Evolutionary conservation across 345 rosid species (phyloP), one percentile per base, ranked within the genome.

Genomic region (Leavenworthia alabamica): DNA sequence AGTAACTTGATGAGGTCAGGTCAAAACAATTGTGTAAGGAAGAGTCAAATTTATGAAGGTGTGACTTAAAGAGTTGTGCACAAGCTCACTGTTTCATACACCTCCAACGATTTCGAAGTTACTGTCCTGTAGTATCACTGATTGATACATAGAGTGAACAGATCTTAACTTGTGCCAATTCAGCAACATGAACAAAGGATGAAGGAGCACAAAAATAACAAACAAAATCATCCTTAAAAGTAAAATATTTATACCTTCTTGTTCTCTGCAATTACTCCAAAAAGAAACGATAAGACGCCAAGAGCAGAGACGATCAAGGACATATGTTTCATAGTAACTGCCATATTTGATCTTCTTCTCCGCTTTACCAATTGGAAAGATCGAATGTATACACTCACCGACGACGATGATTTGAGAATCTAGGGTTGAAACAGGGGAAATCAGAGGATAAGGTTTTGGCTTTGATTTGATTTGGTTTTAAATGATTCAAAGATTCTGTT

Each of bases 221-320:
- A n/a, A n/a, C n/a, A n/a, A n/a, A n/a, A n/a, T n/a, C n/a, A n/a
- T n/a, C n/a, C n/a, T n/a, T n/a, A n/a, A n/a, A n/a, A n/a, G n/a
- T n/a, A n/a, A n/a, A n/a, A n/a, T 11, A 12, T 8, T 7, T 2
- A 23, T 45, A 86, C 96, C 95, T 86, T 89, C 75, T 81, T 89
- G 74, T 86, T 89, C 76, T 89, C 96, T 0, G 94, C 96, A 27
- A 86, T 31, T 1, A 86, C 82, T 31, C 94, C 96, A 8, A 79
- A 75, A 36, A 82, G 3, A 73, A 89, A 89, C 3, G 96, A 89
- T 48, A 81, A 10, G 3, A 76, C 44, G 40, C 96, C 96, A 22
- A 82, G 66, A 19, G 71, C 41, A 4, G 83, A 72, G 24, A 89
- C 83, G 6, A 80, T 56, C 17, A 81, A 54, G 48, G 96, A 72